These are phyloP conservation scores for Coniferiporia sulphurascens DNA, from an alignment of 1,284 basidiomycete species.

Conservation along the genomic window DNA sequence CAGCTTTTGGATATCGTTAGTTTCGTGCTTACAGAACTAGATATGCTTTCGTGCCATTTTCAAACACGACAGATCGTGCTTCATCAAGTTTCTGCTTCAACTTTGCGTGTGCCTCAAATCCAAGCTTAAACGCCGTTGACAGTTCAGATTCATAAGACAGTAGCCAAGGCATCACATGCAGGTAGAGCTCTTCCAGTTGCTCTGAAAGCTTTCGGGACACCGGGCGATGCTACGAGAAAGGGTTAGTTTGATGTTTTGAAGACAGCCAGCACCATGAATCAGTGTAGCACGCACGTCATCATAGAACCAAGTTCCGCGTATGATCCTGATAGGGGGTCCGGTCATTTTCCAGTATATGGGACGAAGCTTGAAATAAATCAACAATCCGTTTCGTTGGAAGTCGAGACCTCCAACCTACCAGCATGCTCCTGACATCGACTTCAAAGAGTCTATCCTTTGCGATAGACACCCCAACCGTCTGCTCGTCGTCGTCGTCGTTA, in stretches of 20 bases:
- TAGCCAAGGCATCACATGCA: constrained; percentile 34
- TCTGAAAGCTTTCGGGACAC: constrained; percentile 39
- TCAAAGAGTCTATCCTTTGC: constrained; percentile 28
- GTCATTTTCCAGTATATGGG: constrained; percentile 48
- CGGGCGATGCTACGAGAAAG: constrained; percentile 23
- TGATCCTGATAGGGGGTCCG: constrained; percentile 38
- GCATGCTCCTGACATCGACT: constrained; percentile 28
- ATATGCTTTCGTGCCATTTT: constrained; percentile 38
- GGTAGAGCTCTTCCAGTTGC: constrained; percentile 32
- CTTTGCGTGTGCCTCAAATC: constrained; percentile 44
- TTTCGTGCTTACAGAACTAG: constrained; percentile 31
- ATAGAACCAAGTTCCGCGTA: constrained; percentile 45
- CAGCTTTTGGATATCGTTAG: not conserved
- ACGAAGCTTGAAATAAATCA: constrained; percentile 31
- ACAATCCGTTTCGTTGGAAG: constrained; percentile 7
- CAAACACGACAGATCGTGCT: constrained; percentile 40
- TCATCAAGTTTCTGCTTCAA: constrained; percentile 38
- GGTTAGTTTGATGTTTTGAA: not conserved
- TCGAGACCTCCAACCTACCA: constrained; percentile 18
- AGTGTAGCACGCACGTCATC: constrained; percentile 33
- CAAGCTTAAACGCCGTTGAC: constrained; percentile 36
- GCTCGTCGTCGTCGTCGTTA: constrained; percentile 22
- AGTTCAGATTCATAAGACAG: constrained; percentile 44
- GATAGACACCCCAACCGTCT: constrained; percentile 25
- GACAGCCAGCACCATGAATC: not conserved